Evolutionary conservation across 306 rosid species (phyloP), one percentile per base, ranked within the genome.

Genomic region (Begonia loranthoides): DNA sequence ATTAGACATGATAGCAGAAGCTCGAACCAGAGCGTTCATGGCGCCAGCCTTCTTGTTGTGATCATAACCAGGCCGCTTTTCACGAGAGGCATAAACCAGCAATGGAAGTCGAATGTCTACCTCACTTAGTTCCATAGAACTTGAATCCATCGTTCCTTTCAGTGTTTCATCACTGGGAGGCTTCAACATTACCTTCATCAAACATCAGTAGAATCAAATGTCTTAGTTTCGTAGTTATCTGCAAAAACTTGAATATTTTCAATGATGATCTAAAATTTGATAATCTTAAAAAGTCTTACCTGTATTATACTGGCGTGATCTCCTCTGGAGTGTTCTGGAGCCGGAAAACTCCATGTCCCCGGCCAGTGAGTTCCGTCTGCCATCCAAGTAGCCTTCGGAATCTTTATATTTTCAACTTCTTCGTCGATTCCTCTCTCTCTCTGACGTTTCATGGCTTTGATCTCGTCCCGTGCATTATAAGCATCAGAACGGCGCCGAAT

Each of bases 351-450:
- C 97, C 97, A 89, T 60, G 97, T 89, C 64, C 97, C 97, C 1
- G 97, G 97, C 97, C 97, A 89, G 54, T 89, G 87, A 49, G 97
- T 82, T 63, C 90, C 94, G 66, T 89, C 95, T 48, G 97, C 95
- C 97, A 89, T 89, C 97, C 97, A 89, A 48, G 97, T 89, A 40
- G 97, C 97, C 67, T 89, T 89, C 19, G 84, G 75, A 66, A 89
- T 72, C 73, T 89, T 89, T 12, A 73, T 69, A 62, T 65, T 50
- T 63, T 89, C 95, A 13, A 72, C 39, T 21, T 75, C 82, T 58
- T 82, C 97, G 15, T 62, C 90, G 13, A 3, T 36, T 56, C 78
- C 72, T 55, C 75, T 70, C 65, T 89, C 87, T 57, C 97, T 82
- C 64, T 82, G 73, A 65, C 74, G 70, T 69, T 89, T 82, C 95